Base-by-base conservation (phyloP, 2,329 filamentous ascomycete genomes). In the Botrytis sinoallii region DNA sequence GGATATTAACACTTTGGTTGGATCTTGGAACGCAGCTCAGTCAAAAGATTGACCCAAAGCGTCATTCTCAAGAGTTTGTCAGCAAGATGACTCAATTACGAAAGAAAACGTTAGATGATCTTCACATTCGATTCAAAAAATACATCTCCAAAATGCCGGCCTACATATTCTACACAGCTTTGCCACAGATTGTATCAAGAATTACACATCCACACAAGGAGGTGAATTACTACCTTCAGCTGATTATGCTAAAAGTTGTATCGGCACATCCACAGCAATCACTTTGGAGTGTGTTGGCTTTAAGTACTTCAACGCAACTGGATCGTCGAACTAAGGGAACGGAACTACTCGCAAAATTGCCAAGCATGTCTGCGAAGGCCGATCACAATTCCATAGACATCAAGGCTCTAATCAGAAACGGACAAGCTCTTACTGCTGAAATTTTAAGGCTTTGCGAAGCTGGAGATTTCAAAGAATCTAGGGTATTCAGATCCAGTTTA, bases 151-250 rank as follows among this genome's bases (percentile, higher is more conserved):
- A 90, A 8, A 85, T 95, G 74, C 92, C 93, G 3, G 88, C 92
- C 1, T 95, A 92, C 79, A 88, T 94, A 46, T 94, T 94, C 82
- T 95, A 94, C 80, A 92, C 91, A 3, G 87, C 95, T 9, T 86
- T 99, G 60, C 93, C 96, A 8, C 96, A 99, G 82, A 92, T 99
- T 75, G 93, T 99, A 73, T 96, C 95, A n/a, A 91, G 96, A 46
- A 98, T 99, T 79, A 93, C 93, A 64, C 96, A 99, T 83, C 90
- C 92, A 1, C 93, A 97, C 81, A 83, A 83, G 6, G 88, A 90
- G 1, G 94, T 97, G 2, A 97, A 93, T 83, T 89, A 91, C 74
- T 85, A 93, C 16, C 84, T 99, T 10, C 89, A 91, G 71, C 87
- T 88, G 48, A 95, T 98, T 77, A 94, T 99, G 72, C 85, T 92